Evolutionary conservation across 164 flowering plant species (phyloP), one percentile per base, ranked within the genome.

Genomic region (Saururus chinensis): DNA sequence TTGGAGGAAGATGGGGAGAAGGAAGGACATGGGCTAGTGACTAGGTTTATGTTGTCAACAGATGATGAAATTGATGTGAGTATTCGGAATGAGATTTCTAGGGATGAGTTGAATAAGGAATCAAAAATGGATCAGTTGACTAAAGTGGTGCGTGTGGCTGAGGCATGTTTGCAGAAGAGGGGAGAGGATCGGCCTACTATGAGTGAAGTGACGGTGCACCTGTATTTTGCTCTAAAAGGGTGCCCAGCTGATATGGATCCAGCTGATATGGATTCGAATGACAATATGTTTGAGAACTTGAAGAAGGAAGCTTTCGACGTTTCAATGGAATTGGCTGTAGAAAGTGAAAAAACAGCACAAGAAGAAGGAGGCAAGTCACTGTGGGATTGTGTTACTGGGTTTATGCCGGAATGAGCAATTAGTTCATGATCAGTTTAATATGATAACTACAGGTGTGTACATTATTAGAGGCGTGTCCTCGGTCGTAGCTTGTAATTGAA

Each of bases 61-160:
- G 49, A 45, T 45, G 49, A 45, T 12, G 49, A 4, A 45, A 45
- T 45, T 45, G 80, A 76, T 25, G 59, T 20, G 49, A 25, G 62
- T 1, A 26, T 73, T 11, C 19, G 60, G n/a, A 30, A 6, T 30
- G 37, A 30, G 37, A 30, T 30, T 30, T 30, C 4, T 30, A 30
- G 2, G 37, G 37, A 30, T 30, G 37, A 30, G 6, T 30, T 30
- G 37, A 30, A 6, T 30, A 53, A 56, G 13, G 77, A 71, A 54
- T 69, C 60, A 4, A 60, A 26, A 9, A 23, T 49, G 41, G 73
- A 76, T 25, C 73, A 76, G 59, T 9, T 76, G 1, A 21, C 49
- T 19, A 61, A 55, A 17, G 64, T 64, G 4, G 64, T 61, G 1
- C 41, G 52, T 9, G 40, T 64, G 20, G 65, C 61, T 4, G 51